Base-by-base conservation (phyloP, 768 basidiomycete genomes). In the Crepidotus variabilis region DNA sequence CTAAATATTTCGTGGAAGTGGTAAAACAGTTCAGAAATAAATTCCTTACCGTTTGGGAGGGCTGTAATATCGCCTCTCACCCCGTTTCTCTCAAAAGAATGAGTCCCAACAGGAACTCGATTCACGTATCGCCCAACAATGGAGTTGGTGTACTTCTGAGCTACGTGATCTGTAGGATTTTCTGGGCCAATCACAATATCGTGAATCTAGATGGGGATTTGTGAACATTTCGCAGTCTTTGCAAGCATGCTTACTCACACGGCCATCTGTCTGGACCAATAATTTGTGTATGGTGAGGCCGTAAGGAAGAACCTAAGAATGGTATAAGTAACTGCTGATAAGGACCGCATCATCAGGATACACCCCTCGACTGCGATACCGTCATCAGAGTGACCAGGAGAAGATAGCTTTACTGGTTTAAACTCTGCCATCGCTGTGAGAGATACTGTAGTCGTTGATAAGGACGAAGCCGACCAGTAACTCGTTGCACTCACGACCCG, bases 171-270 rank as follows among this genome's bases (percentile, higher is more conserved):
- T 59, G 76, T 63, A 50, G 87, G 82, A 46, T 74, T 69, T 71
- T 88, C 84, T 36, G 89, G 88, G 16, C 88, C 89, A 61, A 89
- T 77, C 45, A 91, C 81, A 56, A 91, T 79, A 68, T 90, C 89
- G 70, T 90, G 86, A 6, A 85, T 87, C 87, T 88, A 61, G 21
- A 50, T 18, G 6, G 14, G 16, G 34, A 8, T 53, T 39, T 51
- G 49, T 28, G 33, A 47, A 53, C 55, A 54, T 21, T 16, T 52
- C 34, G 32, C 36, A 21, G 14, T 33, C 18, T 52, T 58, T 32
- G 43, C 32, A n/a, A n/a, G 49, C 49, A 18, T 32, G 16, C 22
- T 50, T 32, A 62, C 75, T 59, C 65, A 85, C 87, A 68, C 78
- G 79, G 46, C 86, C 88, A 64, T 84, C 81, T 39, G 78, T 78